Evolutionary conservation across 2,329 filamentous ascomycete species (phyloP).

Genomic region (Cryoendolithus antarcticus): DNA sequence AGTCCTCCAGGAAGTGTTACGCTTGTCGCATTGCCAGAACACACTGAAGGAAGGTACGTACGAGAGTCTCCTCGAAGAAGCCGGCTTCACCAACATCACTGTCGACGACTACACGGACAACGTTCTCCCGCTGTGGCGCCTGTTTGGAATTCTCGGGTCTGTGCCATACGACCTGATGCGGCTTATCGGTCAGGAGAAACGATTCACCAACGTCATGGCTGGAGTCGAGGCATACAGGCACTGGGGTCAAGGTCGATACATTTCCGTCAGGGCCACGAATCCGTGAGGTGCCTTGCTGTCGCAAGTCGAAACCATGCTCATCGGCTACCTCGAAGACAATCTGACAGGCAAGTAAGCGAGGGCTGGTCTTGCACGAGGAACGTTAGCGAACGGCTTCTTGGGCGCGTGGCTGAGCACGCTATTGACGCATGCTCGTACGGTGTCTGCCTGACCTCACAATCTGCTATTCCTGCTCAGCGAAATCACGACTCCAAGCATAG

Average conservation of each 20-base stretch:
- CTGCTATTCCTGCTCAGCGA: no score
- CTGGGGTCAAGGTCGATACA: conserved; percentile 13
- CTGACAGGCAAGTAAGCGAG: no score
- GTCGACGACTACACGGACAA: conserved; percentile 35
- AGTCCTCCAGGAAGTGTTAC: conserved; percentile 10
- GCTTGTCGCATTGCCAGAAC: conserved; percentile 14
- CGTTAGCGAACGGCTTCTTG: no score
- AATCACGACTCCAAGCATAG: no score
- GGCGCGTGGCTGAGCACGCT: no score
- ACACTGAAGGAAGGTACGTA: conserved; percentile 27
- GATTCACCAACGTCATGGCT: conserved; percentile 39
- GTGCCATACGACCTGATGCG: conserved; percentile 36
- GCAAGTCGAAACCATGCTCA: no score
- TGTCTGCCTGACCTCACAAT: no score
- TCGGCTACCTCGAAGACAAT: no score
- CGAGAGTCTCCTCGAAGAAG: conserved; percentile 14
- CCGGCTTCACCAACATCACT: conserved; percentile 26
- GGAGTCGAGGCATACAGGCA: conserved; percentile 26
- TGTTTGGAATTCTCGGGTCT: conserved; percentile 36
- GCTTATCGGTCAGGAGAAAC: conserved; percentile 31
- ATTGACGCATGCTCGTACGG: no score
- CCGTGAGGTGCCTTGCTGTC: conserved; percentile 1
- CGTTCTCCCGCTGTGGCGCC: conserved; percentile 35
- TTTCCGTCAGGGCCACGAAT: conserved; percentile 13
- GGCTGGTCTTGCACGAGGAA: no score